Evolutionary conservation across 2,329 filamentous ascomycete genomes (phyloP).

Genomic region (Clarireedia paspali): DNA sequence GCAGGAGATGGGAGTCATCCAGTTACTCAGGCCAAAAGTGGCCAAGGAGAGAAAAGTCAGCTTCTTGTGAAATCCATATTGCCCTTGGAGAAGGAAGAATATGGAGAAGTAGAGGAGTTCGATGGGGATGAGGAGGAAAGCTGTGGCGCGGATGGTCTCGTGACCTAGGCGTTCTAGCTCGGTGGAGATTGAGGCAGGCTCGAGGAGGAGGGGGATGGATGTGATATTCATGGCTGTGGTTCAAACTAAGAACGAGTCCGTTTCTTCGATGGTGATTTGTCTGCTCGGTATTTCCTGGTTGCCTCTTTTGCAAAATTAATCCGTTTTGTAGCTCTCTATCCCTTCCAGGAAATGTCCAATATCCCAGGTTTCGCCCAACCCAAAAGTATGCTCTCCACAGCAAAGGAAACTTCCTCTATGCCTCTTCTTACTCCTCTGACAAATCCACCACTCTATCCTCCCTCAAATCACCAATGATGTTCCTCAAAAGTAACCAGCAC

Average conservation of each 20-base stretch:
- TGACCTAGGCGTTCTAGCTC: constrained; percentile 20
- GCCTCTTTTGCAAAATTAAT: no score
- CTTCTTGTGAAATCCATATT: constrained; percentile 17
- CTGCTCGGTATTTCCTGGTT: background rate
- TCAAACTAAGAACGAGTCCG: background rate
- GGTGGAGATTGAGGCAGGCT: constrained; percentile 17
- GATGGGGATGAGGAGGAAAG: constrained; percentile 24
- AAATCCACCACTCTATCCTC: no score
- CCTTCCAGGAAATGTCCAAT: no score
- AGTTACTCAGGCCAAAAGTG: constrained; percentile 24
- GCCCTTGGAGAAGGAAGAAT: constrained; percentile 25
- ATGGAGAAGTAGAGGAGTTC: constrained; percentile 29
- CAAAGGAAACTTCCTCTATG: no score
- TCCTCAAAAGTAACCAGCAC: no score
- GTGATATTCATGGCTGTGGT: background rate
- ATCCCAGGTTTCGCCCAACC: no score
- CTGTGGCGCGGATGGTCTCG: constrained; percentile 22
- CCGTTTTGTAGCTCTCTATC: no score
- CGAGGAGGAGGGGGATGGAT: background rate
- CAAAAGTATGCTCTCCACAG: no score
- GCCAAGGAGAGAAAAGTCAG: constrained; percentile 21
- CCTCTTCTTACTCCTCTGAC: no score
- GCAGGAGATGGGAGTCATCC: constrained; percentile 28
- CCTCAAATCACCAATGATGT: no score
- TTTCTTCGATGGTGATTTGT: background rate